Evolutionary conservation across 495 filamentous ascomycete species (phyloP).

Genomic region (Umbilicaria muhlenbergii): DNA sequence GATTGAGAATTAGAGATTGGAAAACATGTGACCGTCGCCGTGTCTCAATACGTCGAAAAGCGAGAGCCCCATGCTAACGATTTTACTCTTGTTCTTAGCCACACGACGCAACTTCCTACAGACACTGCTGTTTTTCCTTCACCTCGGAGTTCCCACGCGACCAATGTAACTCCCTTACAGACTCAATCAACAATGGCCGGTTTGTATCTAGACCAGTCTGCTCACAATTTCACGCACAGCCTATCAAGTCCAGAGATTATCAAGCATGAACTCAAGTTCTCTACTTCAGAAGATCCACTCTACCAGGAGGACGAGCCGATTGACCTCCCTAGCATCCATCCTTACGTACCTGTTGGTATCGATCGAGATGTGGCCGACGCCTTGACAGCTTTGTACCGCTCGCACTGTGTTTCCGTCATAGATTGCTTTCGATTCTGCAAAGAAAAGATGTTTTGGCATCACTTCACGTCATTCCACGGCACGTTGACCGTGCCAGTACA

Average conservation of each 20-base stretch:
- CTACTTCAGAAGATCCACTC: constrained; percentile 31
- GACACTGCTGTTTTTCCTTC: constrained; percentile 58
- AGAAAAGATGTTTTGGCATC: constrained; percentile 82
- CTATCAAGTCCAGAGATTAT: constrained; percentile 32
- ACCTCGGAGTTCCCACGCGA: constrained; percentile 29
- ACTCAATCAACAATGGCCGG: constrained; percentile 2
- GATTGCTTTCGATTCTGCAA: constrained; percentile 92
- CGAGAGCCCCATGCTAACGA: too few relatives aligned
- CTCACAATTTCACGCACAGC: constrained; percentile 6
- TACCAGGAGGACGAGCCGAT: constrained; percentile 51
- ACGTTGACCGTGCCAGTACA: constrained; percentile 95
- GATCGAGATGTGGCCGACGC: constrained; percentile 73
- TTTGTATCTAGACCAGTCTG: constrained; percentile 8
- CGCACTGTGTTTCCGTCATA: constrained; percentile 86
- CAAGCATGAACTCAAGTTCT: constrained; percentile 50
- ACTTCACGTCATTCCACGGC: constrained; percentile 91
- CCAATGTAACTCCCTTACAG: constrained; percentile 1
- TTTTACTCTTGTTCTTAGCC: background rate
- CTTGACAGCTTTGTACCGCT: constrained; percentile 71
- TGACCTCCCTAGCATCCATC: constrained; percentile 58
- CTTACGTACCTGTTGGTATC: constrained; percentile 57
- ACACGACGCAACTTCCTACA: constrained; percentile 33
- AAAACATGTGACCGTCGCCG: too few relatives aligned
- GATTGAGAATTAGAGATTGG: too few relatives aligned
- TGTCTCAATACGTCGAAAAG: too few relatives aligned